Conservation (phyloP, 1,139 yeast genomes). For the Saccharomyces hybrid region DNA sequence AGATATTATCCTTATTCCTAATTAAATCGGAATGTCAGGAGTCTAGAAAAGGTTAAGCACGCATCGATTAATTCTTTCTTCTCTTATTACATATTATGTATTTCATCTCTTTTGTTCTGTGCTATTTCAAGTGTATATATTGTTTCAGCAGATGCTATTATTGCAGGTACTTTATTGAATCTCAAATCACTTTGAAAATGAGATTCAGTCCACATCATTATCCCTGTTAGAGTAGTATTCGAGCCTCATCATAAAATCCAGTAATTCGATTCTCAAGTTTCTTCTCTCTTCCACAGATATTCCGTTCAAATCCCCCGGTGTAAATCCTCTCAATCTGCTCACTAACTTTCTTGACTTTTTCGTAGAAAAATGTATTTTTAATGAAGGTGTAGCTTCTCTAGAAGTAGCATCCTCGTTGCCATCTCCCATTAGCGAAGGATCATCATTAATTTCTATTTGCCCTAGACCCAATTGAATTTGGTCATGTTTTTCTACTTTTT, state of each 20-base stretch:
- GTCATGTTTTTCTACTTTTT: no score
- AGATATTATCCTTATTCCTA: slow-evolving; percentile 27
- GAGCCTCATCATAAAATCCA: slow-evolving; percentile 23
- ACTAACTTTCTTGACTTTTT: slow-evolving; percentile 19
- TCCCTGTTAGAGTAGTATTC: slow-evolving; percentile 12
- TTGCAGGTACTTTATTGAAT: no score
- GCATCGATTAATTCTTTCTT: no score
- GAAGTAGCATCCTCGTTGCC: slow-evolving; percentile 3
- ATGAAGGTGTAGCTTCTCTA: slow-evolving; percentile 9
- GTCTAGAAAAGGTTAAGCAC: no score
- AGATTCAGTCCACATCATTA: not conserved
- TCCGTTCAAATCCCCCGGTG: slow-evolving; percentile 12
- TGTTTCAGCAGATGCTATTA: no score
- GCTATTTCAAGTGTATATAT: no score
- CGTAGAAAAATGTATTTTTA: slow-evolving; percentile 18
- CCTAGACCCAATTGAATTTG: not conserved
- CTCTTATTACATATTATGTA: not conserved
- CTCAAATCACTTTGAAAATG: no score
- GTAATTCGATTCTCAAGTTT: slow-evolving; percentile 20
- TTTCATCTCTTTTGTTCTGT: not conserved
- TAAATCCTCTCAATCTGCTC: slow-evolving; percentile 13
- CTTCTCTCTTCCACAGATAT: slow-evolving; percentile 21
- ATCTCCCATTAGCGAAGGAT: not conserved
- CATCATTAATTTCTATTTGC: not conserved
- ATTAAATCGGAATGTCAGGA: no score